Evolutionary conservation across 495 filamentous ascomycete species (phyloP).

Genomic region (Trichodelitschia bisporula): DNA sequence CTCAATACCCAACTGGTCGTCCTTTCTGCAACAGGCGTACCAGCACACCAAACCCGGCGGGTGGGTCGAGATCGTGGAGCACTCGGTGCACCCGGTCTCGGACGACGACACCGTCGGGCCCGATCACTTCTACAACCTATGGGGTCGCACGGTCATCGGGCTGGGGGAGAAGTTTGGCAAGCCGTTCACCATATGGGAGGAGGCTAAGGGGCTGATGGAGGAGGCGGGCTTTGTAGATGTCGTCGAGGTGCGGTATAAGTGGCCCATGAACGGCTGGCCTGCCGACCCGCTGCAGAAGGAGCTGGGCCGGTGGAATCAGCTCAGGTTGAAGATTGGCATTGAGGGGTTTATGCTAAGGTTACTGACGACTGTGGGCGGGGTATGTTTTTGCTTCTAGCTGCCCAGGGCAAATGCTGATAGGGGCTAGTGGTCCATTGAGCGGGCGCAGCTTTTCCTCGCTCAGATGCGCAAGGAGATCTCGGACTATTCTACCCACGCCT

Average conservation of each 20-base stretch:
- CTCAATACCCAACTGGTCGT: conserved; percentile 11
- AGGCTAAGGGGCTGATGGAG: conserved; percentile 7
- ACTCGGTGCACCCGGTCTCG: conserved; percentile 5
- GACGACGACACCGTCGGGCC: conserved; percentile 7
- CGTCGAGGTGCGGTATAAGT: conserved; percentile 5
- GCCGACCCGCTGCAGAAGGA: conserved; percentile 7
- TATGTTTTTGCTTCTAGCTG: conserved; percentile 1
- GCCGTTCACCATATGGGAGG: conserved; percentile 5
- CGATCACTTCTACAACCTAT: conserved; percentile 8
- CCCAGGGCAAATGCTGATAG: neutral
- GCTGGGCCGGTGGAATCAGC: conserved; percentile 9
- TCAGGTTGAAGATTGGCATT: conserved; percentile 6
- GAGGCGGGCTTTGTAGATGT: conserved; percentile 11
- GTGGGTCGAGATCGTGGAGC: conserved; percentile 12
- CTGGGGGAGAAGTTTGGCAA: conserved; percentile 9
- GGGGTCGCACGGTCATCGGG: conserved; percentile 8
- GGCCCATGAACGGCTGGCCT: conserved; percentile 9
- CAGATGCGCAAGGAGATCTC: conserved; percentile 7
- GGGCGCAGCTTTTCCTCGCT: conserved; percentile 7
- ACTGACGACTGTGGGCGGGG: conserved; percentile 7
- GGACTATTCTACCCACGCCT: conserved; percentile 6
- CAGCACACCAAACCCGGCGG: conserved; percentile 11
- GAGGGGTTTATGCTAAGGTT: conserved; percentile 9
- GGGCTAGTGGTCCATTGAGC: conserved; percentile 3
- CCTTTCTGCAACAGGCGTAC: conserved; percentile 8